Conservation (phyloP, 805 yeast genomes). For the Wickerhamomyces bisporus region DNA sequence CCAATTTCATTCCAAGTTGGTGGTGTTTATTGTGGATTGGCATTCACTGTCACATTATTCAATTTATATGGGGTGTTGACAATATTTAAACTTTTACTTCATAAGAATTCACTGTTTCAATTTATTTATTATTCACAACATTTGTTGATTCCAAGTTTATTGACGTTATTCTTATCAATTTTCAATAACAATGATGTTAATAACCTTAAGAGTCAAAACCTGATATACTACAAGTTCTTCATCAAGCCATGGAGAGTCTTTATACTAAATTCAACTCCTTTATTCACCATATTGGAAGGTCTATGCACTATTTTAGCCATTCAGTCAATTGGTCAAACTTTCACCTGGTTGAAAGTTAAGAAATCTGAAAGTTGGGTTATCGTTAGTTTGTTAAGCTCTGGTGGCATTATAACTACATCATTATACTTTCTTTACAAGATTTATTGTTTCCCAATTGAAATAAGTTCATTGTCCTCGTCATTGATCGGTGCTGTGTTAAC, state of each 20-base stretch:
- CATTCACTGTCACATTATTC: conserved; percentile 72
- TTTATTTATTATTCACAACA: conserved; percentile 74
- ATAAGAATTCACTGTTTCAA: conserved; percentile 28
- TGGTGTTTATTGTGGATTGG: conserved; percentile 83
- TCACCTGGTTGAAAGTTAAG: conserved; percentile 56
- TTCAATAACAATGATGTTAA: conserved; percentile 34
- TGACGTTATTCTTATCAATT: conserved; percentile 61
- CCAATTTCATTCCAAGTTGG: conserved; percentile 95
- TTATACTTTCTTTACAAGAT: conserved; percentile 78
- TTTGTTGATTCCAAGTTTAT: conserved; percentile 71
- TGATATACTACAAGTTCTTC: conserved; percentile 28
- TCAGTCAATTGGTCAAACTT: conserved; percentile 84
- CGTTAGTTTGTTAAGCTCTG: conserved; percentile 63
- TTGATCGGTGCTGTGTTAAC: conserved; percentile 83
- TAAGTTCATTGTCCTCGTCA: conserved; percentile 65
- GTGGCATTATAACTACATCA: conserved; percentile 70
- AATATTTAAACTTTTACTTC: conserved; percentile 54
- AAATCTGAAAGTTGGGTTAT: conserved; percentile 76
- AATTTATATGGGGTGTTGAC: conserved; percentile 68
- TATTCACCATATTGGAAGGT: conserved; percentile 88
- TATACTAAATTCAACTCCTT: conserved; percentile 77
- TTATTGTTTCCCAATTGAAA: conserved; percentile 68
- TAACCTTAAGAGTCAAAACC: conserved; percentile 16
- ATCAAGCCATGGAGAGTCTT: conserved; percentile 67
- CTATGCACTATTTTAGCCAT: conserved; percentile 87